These are phyloP conservation scores for Simmondsia chinensis DNA, from an alignment of 148 eudicot genomes.

Conservation along the genomic window DNA sequence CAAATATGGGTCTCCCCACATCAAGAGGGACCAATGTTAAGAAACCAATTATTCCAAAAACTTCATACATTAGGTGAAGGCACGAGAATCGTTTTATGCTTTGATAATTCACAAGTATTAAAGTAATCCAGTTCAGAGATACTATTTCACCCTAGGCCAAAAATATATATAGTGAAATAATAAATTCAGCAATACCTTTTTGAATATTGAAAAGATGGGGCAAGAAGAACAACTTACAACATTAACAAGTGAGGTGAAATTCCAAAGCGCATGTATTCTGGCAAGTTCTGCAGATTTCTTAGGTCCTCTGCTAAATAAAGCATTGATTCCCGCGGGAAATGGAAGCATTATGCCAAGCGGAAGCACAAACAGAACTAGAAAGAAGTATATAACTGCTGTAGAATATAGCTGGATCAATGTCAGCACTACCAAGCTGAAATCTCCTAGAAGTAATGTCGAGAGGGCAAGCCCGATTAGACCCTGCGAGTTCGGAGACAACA, in stretches of 20 bases:
- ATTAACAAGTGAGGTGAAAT: constrained; percentile 70
- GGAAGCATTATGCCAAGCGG: constrained; percentile 90
- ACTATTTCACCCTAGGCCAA: too few species aligned
- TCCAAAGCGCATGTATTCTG: constrained; percentile 93
- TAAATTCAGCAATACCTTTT: not conserved
- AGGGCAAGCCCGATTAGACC: constrained; percentile 90
- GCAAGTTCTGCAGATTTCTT: constrained; percentile 77
- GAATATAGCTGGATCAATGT: constrained; percentile 85
- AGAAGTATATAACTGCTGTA: constrained; percentile 55
- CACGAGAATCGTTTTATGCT: too few species aligned
- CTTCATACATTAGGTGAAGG: too few species aligned
- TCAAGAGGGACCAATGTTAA: too few species aligned
- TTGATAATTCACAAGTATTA: too few species aligned
- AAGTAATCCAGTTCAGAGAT: too few species aligned
- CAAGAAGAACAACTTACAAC: constrained; percentile 48
- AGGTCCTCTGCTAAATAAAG: constrained; percentile 81
- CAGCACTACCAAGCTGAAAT: constrained; percentile 80
- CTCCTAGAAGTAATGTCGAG: constrained; percentile 79
- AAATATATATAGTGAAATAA: not conserved
- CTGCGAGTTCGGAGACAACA: constrained; percentile 32
- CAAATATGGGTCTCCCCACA: too few species aligned
- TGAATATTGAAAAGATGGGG: not conserved
- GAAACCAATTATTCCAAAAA: too few species aligned
- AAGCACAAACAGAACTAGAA: constrained; percentile 62
- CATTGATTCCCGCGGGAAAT: constrained; percentile 89